Conservation (phyloP, 2,329 filamentous ascomycete species). For the Chaetomiaceae sp. region DNA sequence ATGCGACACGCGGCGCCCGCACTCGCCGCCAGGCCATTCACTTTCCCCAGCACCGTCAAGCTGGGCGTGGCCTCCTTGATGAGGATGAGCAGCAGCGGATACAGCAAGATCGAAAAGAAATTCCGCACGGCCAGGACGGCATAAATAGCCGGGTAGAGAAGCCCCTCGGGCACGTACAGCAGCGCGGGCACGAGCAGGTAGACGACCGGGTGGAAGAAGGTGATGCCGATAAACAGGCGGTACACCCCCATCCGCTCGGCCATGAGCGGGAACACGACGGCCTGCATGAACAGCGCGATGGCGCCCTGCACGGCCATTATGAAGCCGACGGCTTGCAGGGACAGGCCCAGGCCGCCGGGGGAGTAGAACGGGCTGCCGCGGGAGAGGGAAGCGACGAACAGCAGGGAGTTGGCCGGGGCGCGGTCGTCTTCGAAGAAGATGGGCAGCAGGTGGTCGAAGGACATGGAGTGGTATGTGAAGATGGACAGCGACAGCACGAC, state of each 20-base stretch:
- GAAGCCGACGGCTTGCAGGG: constrained; percentile 57
- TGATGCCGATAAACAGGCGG: constrained; percentile 54
- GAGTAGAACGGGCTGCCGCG: constrained; percentile 46
- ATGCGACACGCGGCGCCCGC: constrained; percentile 64
- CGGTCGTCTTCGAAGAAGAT: constrained; percentile 86
- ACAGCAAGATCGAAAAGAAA: constrained; percentile 59
- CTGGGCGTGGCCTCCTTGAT: constrained; percentile 61
- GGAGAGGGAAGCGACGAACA: background rate
- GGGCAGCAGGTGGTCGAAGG: constrained; percentile 84
- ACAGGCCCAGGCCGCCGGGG: constrained; percentile 59
- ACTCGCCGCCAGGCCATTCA: constrained; percentile 63
- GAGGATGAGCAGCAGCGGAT: constrained; percentile 61
- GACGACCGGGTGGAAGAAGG: constrained; percentile 56
- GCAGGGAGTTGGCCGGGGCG: constrained; percentile 35
- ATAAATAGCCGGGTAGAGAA: constrained; percentile 57
- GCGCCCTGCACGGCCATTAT: constrained; percentile 45
- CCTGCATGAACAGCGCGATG: constrained; percentile 70
- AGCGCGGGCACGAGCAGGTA: constrained; percentile 58
- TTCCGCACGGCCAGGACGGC: constrained; percentile 54
- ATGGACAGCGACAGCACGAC: constrained; percentile 79
- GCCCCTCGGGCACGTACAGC: constrained; percentile 48
- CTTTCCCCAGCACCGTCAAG: constrained; percentile 53
- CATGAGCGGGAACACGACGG: constrained; percentile 59
- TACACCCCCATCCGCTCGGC: constrained; percentile 57
- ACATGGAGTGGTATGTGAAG: constrained; percentile 95